Percentiles rank a stretch among this genome's conserved stretches.
phyloP scores from a whole-genome alignment of 2,329 filamentous ascomycete species.

The Microsporum ferrugineum region DNA sequence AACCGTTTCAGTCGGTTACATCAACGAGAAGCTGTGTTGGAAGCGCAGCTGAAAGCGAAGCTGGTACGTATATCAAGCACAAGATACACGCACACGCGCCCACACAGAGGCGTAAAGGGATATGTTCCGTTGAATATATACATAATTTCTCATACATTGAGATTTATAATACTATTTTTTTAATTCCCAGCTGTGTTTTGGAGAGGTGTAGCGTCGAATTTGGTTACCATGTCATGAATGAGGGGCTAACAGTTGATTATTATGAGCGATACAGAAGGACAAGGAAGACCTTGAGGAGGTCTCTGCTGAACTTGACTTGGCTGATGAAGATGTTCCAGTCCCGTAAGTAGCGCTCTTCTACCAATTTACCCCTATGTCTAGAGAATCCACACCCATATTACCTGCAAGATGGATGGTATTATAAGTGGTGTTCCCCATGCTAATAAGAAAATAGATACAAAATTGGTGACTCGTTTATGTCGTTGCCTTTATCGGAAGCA shows the following conservation, averaged over 20 bases:
- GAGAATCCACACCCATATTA: neutral
- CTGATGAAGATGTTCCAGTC: conserved; percentile 86
- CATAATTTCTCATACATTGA: too few species aligned
- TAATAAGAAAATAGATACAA: conserved; percentile 59
- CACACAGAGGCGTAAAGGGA: neutral
- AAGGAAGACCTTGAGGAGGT: conserved; percentile 97
- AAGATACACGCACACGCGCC: too few species aligned
- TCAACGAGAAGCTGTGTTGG: conserved; percentile 65
- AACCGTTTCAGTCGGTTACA: conserved; percentile 94
- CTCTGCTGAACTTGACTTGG: conserved; percentile 78
- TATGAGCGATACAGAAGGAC: conserved; percentile 58
- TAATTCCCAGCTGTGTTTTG: neutral
- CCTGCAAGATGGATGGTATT: neutral
- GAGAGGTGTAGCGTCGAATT: neutral
- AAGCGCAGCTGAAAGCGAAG: conserved; percentile 71
- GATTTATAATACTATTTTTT: too few species aligned
- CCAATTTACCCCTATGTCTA: neutral
- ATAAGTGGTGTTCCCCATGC: neutral
- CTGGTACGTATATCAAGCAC: conserved; percentile 45
- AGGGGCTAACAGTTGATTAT: neutral
- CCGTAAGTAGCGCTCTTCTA: conserved; percentile 50
- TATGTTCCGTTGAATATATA: neutral
- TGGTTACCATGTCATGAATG: neutral
- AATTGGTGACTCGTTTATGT: conserved; percentile 91
- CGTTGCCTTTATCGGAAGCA: conserved; percentile 69